Percentiles rank a stretch among this genome's conserved stretches.
These are phyloP conservation scores for Wickerhamomyces tratensis DNA, from an alignment of 805 yeast genomes.

Conservation along the genomic window DNA sequence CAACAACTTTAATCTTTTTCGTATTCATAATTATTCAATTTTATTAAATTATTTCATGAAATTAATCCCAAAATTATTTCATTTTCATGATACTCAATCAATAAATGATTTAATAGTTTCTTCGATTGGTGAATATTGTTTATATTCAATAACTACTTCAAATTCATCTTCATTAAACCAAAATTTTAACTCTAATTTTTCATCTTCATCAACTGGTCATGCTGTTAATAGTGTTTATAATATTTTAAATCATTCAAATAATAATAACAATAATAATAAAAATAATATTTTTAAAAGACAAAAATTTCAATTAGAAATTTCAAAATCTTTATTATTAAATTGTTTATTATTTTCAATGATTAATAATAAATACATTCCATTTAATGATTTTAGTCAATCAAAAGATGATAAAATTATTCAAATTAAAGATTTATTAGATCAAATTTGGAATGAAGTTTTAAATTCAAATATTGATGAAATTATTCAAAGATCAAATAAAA, in stretches of 20 bases:
- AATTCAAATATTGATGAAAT: not conserved
- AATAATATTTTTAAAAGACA: not conserved
- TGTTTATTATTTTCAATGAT: not conserved
- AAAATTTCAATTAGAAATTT: no score
- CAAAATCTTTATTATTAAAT: not conserved
- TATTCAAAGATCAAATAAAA: not conserved
- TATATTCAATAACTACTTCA: not conserved
- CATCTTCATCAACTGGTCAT: not conserved
- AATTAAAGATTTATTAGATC: not conserved
- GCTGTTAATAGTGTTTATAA: no score
- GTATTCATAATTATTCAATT: not conserved
- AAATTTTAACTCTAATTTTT: no score
- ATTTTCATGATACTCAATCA: not conserved
- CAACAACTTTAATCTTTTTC: no score
- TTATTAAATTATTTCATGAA: no score
- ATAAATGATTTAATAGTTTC: not conserved
- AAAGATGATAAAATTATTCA: no score
- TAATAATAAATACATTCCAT: no score
- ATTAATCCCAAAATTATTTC: not conserved
- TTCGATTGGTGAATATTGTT: not conserved
- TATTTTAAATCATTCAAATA: no score
- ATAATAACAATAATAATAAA: no score
- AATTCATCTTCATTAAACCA: no score
- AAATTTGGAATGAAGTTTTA: not conserved
- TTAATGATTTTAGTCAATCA: no score